phyloP scores from a whole-genome alignment of 306 rosid genomes.

The Begonia loranthoides region DNA sequence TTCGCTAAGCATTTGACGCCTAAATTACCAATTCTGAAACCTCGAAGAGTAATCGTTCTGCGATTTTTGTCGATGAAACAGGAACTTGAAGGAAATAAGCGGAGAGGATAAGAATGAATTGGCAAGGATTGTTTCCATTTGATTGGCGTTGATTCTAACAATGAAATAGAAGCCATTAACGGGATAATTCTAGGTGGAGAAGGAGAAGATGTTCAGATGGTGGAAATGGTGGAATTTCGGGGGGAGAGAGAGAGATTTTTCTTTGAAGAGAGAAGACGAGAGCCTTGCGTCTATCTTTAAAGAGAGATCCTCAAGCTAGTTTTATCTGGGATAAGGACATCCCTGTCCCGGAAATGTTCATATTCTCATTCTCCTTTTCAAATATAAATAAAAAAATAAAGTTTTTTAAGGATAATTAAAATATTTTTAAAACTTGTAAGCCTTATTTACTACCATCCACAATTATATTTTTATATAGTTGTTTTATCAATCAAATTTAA shows the following conservation, averaged over 20 bases:
- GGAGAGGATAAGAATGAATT: conserved; percentile 13
- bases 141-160: conserved; percentile 30
- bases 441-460: too few relatives aligned
- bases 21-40: conserved; percentile 1
- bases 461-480: too few relatives aligned
- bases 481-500: too few relatives aligned
- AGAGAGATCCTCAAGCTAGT: too few relatives aligned
- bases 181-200: neutral
- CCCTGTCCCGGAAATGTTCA: too few relatives aligned
- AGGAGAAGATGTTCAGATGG: neutral
- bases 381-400: too few relatives aligned
- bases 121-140: conserved; percentile 30
- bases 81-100: conserved; percentile 2
- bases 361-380: neutral
- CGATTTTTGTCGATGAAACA: conserved; percentile 9
- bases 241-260: neutral
- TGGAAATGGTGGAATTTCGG: too few relatives aligned
- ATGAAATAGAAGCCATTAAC: conserved; percentile 21
- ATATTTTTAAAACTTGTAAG: too few relatives aligned
- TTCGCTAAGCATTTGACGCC: conserved; percentile 19
- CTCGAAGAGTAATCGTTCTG: conserved; percentile 4
- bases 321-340: too few relatives aligned
- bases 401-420: too few relatives aligned
- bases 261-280: neutral
- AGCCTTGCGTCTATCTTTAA: too few relatives aligned